Evolutionary conservation across 2,329 filamentous ascomycete species (phyloP).

Genomic region (Exophiala phaeomuriformis): DNA sequence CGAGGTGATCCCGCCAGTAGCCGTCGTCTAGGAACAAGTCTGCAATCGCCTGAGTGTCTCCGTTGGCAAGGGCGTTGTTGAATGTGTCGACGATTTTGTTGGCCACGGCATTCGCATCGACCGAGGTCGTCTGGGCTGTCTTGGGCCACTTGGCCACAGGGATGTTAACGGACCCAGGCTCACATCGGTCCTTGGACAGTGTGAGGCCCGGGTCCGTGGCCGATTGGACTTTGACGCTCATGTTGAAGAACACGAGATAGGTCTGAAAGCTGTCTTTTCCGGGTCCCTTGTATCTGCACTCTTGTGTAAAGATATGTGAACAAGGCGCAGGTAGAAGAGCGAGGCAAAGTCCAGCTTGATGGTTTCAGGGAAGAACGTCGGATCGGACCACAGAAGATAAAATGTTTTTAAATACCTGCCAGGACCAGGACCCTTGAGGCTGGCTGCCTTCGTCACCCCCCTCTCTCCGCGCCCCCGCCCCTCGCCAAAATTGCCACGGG

Average conservation of each 20-base stretch:
- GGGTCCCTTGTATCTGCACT: too few species aligned
- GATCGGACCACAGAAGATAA: too few species aligned
- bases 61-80: conserved; percentile 35
- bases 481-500: neutral
- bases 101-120: conserved; percentile 36
- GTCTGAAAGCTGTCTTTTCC: too few species aligned
- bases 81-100: conserved; percentile 34
- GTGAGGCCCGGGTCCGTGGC: conserved; percentile 18
- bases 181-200: conserved; percentile 39
- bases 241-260: neutral
- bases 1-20: conserved; percentile 55
- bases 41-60: conserved; percentile 32
- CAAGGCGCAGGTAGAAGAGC: too few species aligned
- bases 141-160: conserved; percentile 39
- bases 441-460: neutral
- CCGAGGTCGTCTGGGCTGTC: conserved; percentile 30
- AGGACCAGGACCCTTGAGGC: neutral
- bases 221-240: conserved; percentile 15
- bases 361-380: too few species aligned
- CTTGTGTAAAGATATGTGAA: too few species aligned
- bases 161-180: conserved; percentile 51
- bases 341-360: too few species aligned
- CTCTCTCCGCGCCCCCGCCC: neutral
- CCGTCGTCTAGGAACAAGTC: conserved; percentile 45
- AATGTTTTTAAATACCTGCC: too few species aligned